phyloP scores from a whole-genome alignment of 164 flowering plant species.

The Liriodendron chinense region DNA sequence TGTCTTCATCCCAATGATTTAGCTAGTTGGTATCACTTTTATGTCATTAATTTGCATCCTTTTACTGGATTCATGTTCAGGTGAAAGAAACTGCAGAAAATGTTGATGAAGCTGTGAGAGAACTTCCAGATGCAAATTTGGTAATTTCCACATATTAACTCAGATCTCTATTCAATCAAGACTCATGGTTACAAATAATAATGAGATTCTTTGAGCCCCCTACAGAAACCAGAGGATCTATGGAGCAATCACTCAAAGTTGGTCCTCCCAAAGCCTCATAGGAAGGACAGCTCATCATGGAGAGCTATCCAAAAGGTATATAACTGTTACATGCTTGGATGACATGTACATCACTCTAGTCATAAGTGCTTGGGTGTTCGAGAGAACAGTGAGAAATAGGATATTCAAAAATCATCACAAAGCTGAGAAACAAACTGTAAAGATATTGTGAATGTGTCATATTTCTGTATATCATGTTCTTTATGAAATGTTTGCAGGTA shows the following conservation, averaged over 20 bases:
- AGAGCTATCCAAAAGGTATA: slow-evolving; percentile 82
- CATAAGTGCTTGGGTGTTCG: background rate
- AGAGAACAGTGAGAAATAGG: background rate
- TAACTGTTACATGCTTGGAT: background rate
- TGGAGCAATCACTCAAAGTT: slow-evolving; percentile 84
- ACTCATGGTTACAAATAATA: background rate
- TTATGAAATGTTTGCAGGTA: background rate
- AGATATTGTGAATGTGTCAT: background rate
- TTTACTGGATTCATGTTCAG: slow-evolving; percentile 31
- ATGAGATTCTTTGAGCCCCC: background rate
- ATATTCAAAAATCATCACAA: background rate
- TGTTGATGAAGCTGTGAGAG: slow-evolving; percentile 89
- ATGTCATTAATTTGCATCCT: background rate
- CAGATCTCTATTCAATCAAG: background rate
- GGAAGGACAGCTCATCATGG: slow-evolving; percentile 76
- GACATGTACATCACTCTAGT: background rate
- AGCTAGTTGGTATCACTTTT: background rate
- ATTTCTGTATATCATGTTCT: background rate
- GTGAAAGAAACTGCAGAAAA: slow-evolving; percentile 88
- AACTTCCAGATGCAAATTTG: slow-evolving; percentile 97
- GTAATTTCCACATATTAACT: slow-evolving; percentile 31
- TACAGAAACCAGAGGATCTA: slow-evolving; percentile 94
- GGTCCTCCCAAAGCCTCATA: slow-evolving; percentile 90
- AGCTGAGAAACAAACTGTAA: background rate
- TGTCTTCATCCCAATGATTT: background rate